A percentile compares a stretch with the other conserved stretches of the same genome.
Evolutionary conservation across 1,284 basidiomycete genomes (phyloP).

Genomic region (Cutaneotrichosporon dermatis): DNA sequence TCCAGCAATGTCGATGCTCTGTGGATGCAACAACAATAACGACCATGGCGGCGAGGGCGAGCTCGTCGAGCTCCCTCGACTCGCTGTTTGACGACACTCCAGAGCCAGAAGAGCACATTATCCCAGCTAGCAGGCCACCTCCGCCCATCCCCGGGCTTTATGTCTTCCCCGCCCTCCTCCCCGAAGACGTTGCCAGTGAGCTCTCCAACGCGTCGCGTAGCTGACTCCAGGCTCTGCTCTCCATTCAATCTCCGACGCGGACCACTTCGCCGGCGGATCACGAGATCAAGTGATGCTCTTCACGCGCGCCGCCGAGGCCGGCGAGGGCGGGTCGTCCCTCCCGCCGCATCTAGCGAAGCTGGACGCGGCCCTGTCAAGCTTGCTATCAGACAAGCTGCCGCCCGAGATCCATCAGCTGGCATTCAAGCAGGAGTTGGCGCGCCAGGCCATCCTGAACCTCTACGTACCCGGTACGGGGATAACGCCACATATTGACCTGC

Average conservation of each 20-base stretch:
- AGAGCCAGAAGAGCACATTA: neutral
- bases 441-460: slow-evolving; percentile 51
- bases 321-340: slow-evolving; percentile 9
- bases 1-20: neutral
- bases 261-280: slow-evolving; percentile 40
- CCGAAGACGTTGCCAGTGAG: slow-evolving; percentile 11
- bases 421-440: slow-evolving; percentile 30
- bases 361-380: slow-evolving; percentile 10
- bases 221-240: slow-evolving; percentile 22
- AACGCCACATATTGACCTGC: slow-evolving; percentile 50
- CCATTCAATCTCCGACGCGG: slow-evolving; percentile 25
- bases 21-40: neutral
- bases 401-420: neutral
- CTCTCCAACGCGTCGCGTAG: neutral
- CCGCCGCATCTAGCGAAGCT: slow-evolving; percentile 26
- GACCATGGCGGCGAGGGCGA: neutral
- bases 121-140: slow-evolving; percentile 3
- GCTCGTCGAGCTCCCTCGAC: slow-evolving; percentile 4
- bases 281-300: slow-evolving; percentile 50
- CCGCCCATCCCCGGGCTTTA: slow-evolving; percentile 18
- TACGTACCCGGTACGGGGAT: slow-evolving; percentile 51
- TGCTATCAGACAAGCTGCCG: slow-evolving; percentile 19
- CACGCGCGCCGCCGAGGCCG: slow-evolving; percentile 9
- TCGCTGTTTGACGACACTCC: slow-evolving; percentile 17
- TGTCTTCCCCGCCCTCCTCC: slow-evolving; percentile 16